Base-by-base conservation (phyloP, 176 grass and related monocot genomes). In the Lolium perenne region DNA sequence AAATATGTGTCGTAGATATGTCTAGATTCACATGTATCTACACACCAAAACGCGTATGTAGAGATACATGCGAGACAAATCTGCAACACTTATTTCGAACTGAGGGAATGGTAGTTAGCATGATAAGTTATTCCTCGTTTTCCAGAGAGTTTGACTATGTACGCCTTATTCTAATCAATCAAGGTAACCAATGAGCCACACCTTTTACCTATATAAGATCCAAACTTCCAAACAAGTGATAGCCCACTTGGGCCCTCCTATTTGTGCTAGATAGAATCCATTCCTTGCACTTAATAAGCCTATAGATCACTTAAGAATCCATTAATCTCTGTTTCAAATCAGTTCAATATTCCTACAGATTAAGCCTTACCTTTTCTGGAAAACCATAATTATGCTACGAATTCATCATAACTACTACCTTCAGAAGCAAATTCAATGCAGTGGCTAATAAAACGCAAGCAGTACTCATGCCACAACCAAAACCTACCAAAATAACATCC, bases 401-500 rank as follows among this genome's bases (percentile, higher is more conserved):
- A 29, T 81, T 81, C 79, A 38, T 67, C 45, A 68, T 35, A 38
- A 56, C n/a, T 57, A 56, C n/a, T 57, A 22, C 41, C 20, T 67
- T 54, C 35, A 54, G 8, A 23, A 63, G 15, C 15, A 82, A 66
- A 46, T 56, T 35, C 20, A 17, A 66, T 67, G 16, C 55, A 68
- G 8, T 1, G 55, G 1, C 60, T 59, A 12, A 77, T 29, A 40
- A 61, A 40, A 88, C 21, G 48, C 11, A 51, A 49, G 8, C 51
- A 83, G 10, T 71, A 7, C 10, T 17, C 13, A 10, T 48, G 6
- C 41, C 8, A 86, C 59, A 86, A 35, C 20, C 10, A 74, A 43
- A 81, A 55, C n/a, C 9, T 61, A 11, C 58, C 32, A 76, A 56
- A 67, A 76, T 40, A 66, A 45, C 22, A 10, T 53, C n/a, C 29